These are phyloP conservation scores for Zarea fungicola DNA, from an alignment of 2,329 filamentous ascomycete genomes.

Conservation along the genomic window DNA sequence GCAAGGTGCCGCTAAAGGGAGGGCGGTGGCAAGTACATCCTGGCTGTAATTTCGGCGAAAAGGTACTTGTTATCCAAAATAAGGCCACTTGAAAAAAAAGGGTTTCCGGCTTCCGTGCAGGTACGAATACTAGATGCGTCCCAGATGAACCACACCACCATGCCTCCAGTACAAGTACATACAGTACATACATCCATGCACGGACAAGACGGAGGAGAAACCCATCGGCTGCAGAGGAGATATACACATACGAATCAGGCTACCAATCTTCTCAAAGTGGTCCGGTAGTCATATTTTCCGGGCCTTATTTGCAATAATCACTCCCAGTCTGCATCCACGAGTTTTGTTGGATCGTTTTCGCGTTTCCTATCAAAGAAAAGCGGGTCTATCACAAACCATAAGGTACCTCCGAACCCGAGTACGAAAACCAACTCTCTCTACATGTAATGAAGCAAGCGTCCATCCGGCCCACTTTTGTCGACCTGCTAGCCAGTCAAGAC, in stretches of 20 bases:
- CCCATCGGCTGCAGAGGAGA: not conserved
- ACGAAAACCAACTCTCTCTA: not conserved
- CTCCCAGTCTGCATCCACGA: not conserved
- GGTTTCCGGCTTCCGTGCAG: conserved; percentile 4
- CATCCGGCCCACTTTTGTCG: not conserved
- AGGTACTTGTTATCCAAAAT: not conserved
- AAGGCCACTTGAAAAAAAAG: not conserved
- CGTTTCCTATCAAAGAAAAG: not conserved
- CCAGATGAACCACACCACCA: not conserved
- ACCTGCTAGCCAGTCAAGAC: not conserved
- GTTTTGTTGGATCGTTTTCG: conserved; percentile 1
- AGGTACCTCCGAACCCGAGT: conserved; percentile 1
- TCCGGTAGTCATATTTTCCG: not conserved
- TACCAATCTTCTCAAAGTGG: not conserved
- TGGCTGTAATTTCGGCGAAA: not conserved
- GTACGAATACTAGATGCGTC: conserved; percentile 3
- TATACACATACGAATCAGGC: not conserved
- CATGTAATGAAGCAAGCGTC: not conserved
- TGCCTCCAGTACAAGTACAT: too few species aligned
- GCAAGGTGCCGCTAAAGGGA: not conserved
- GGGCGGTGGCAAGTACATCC: not conserved
- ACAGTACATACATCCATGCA: too few species aligned
- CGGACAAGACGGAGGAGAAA: not conserved
- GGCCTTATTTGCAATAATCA: not conserved
- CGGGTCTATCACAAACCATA: not conserved